Evolutionary conservation across 352 stramenopile genomes (phyloP).

Genomic region (Globisporangium spiculum): DNA sequence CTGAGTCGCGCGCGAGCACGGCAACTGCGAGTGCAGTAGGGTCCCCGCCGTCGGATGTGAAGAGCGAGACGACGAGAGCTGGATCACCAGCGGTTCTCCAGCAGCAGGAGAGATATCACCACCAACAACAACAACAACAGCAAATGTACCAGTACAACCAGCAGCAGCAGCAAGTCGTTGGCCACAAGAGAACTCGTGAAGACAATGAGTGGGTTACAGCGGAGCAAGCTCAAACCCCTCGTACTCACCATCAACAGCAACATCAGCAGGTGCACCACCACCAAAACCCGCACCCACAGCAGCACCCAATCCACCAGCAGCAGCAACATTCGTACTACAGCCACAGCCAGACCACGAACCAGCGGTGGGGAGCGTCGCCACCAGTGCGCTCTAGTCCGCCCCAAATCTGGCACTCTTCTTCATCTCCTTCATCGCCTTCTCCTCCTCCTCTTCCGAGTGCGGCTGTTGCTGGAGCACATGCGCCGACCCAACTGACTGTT

Average conservation of each 20-base stretch:
- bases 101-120: not conserved
- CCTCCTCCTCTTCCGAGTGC: not conserved
- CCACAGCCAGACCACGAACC: not conserved
- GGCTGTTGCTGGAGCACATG: not conserved
- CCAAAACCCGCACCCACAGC: not conserved
- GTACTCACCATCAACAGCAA: not conserved
- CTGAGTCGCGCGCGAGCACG: conserved; percentile 1
- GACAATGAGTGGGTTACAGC: not conserved
- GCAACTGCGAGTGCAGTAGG: not conserved
- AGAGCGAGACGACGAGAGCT: not conserved
- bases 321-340: not conserved
- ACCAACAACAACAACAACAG: not conserved
- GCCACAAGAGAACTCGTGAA: not conserved
- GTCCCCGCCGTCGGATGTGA: not conserved
- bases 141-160: not conserved
- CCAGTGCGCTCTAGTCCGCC: not conserved
- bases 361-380: not conserved
- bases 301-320: not conserved
- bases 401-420: not conserved
- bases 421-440: not conserved
- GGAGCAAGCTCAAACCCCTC: not conserved
- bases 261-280: not conserved
- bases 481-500: not conserved
- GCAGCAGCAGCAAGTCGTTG: not conserved
- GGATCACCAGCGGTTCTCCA: not conserved